These are phyloP conservation scores for Acephala macrosclerotiorum DNA, from an alignment of 2,329 filamentous ascomycete genomes.

Conservation along the genomic window DNA sequence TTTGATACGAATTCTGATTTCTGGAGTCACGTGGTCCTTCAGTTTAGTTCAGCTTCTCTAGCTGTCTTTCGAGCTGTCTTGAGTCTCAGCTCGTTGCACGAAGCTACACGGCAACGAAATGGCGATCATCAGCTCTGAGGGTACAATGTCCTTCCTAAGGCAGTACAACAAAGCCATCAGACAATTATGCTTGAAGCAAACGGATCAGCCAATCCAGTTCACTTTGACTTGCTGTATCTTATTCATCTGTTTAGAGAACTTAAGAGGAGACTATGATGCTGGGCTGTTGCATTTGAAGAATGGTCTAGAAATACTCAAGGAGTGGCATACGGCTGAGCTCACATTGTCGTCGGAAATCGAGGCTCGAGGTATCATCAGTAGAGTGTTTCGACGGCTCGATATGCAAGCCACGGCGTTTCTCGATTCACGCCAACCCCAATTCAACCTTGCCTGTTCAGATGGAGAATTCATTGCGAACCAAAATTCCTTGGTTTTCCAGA, in stretches of 20 bases:
- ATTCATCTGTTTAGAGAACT: slow-evolving; percentile 33
- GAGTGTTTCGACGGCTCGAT: slow-evolving; percentile 25
- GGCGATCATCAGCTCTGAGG: neutral
- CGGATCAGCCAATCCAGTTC: slow-evolving; percentile 15
- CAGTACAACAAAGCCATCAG: slow-evolving; percentile 27
- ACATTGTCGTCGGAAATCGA: slow-evolving; percentile 12
- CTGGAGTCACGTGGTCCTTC: slow-evolving; percentile 27
- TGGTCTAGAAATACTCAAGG: slow-evolving; percentile 27
- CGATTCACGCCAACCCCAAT: slow-evolving; percentile 23
- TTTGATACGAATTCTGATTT: slow-evolving; percentile 27
- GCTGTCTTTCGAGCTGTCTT: slow-evolving; percentile 30
- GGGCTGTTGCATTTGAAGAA: slow-evolving; percentile 28
- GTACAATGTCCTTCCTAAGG: slow-evolving; percentile 9
- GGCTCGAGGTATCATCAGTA: slow-evolving; percentile 12
- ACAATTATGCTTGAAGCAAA: slow-evolving; percentile 12
- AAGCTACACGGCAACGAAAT: slow-evolving; percentile 1
- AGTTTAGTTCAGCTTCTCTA: slow-evolving; percentile 25
- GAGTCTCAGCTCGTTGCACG: slow-evolving; percentile 26
- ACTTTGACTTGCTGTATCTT: slow-evolving; percentile 32
- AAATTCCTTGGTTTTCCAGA: neutral
- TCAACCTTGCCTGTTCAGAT: neutral
- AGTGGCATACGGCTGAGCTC: slow-evolving; percentile 17
- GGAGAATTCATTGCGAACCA: neutral
- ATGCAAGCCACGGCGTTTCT: slow-evolving; percentile 32
- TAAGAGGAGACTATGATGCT: slow-evolving; percentile 26